phyloP scores from a whole-genome alignment of 2,329 filamentous ascomycete species.

The Trichoderma oligosporum region DNA sequence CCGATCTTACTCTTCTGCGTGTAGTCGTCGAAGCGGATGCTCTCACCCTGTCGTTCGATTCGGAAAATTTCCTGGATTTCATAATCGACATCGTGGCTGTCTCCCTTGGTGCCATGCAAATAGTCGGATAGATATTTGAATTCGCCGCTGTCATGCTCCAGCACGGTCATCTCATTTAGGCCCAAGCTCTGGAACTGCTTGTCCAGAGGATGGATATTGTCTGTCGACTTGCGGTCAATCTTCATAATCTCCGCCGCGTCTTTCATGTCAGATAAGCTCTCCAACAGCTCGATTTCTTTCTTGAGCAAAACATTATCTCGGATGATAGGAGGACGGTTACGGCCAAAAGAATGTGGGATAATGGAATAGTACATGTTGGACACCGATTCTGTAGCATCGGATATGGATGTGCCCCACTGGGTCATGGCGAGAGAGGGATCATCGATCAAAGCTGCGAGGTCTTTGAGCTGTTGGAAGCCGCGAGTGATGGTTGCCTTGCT shows the following conservation, averaged over 20 bases:
- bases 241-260: slow-evolving; percentile 76
- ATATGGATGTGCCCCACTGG: slow-evolving; percentile 39
- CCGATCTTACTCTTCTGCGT: slow-evolving; percentile 48
- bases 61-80: slow-evolving; percentile 74
- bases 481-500: slow-evolving; percentile 71
- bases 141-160: slow-evolving; percentile 58
- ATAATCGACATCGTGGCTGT: slow-evolving; percentile 61
- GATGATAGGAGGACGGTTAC: slow-evolving; percentile 68
- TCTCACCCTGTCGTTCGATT: slow-evolving; percentile 71
- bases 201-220: slow-evolving; percentile 63
- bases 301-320: slow-evolving; percentile 55
- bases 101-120: slow-evolving; percentile 61
- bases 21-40: slow-evolving; percentile 61
- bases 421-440: slow-evolving; percentile 45
- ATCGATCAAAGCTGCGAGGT: slow-evolving; percentile 64
- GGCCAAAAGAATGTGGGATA: slow-evolving; percentile 79
- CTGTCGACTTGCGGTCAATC: slow-evolving; percentile 46
- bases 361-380: slow-evolving; percentile 77
- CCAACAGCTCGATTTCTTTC: slow-evolving; percentile 72
- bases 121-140: slow-evolving; percentile 64
- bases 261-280: slow-evolving; percentile 82
- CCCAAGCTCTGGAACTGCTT: slow-evolving; percentile 67
- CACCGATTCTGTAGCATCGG: slow-evolving; percentile 53
- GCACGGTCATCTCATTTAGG: slow-evolving; percentile 71
- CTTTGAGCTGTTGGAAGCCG: slow-evolving; percentile 74